phyloP scores from a whole-genome alignment of 495 filamentous ascomycete species.

The Astrothelium subdiscretum region DNA sequence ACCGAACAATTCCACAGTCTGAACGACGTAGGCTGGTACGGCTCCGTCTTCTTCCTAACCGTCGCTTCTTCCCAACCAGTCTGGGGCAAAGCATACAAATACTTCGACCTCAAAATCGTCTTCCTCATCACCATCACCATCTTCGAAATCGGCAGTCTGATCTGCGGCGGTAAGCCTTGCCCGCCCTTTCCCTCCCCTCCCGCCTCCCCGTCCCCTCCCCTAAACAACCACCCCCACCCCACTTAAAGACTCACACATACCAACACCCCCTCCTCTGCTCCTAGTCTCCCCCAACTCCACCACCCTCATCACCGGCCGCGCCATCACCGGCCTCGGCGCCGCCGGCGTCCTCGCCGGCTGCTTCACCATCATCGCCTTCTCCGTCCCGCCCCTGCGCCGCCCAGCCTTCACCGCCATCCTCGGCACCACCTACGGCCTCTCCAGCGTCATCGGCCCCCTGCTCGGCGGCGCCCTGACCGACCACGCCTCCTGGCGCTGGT shows the following conservation, averaged over 20 bases:
- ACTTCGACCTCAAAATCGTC: slow-evolving; percentile 38
- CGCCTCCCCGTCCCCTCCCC: slow-evolving; percentile 30
- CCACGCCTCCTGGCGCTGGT: slow-evolving; percentile 15
- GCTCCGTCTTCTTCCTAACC: not conserved
- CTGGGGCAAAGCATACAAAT: slow-evolving; percentile 43
- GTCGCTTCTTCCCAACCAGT: slow-evolving; percentile 35
- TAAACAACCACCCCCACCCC: slow-evolving; percentile 45
- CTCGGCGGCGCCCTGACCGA: slow-evolving; percentile 30
- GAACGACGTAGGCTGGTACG: slow-evolving; percentile 8
- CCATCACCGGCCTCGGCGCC: slow-evolving; percentile 7
- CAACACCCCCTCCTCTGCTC: not conserved
- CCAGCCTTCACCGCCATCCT: slow-evolving; percentile 9
- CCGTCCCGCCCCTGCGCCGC: slow-evolving; percentile 6
- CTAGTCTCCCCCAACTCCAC: slow-evolving; percentile 55
- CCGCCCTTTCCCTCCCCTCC: slow-evolving; percentile 22
- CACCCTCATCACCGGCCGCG: slow-evolving; percentile 40
- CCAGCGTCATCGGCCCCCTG: slow-evolving; percentile 7
- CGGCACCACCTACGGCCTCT: slow-evolving; percentile 8
- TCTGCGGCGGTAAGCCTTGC: not conserved
- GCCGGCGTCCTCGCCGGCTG: slow-evolving; percentile 24
- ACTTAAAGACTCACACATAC: too few species aligned
- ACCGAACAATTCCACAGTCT: slow-evolving; percentile 3
- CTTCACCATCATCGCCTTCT: slow-evolving; percentile 14
- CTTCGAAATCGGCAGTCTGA: not conserved
- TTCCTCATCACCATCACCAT: not conserved